Percentiles rank a stretch among this genome's conserved stretches.
phyloP scores from a whole-genome alignment of 164 flowering plant genomes.

The Magnolia changhungtana region DNA sequence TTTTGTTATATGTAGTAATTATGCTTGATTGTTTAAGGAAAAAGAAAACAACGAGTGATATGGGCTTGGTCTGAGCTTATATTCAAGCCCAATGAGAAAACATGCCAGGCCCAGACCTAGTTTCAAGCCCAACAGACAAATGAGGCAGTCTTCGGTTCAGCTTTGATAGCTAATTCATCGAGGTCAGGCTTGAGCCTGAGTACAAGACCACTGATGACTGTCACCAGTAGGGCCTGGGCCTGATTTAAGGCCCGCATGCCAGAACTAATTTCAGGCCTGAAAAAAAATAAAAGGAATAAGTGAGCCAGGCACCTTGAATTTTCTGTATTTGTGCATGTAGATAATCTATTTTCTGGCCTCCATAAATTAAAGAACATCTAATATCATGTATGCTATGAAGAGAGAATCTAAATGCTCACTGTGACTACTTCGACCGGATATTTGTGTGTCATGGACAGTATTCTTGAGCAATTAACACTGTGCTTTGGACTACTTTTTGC shows the following conservation, averaged over 20 bases:
- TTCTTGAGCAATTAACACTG: slow-evolving; percentile 26
- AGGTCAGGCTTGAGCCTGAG: no score
- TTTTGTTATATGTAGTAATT: no score
- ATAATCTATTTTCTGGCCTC: not conserved
- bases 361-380: not conserved
- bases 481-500: slow-evolving; percentile 60
- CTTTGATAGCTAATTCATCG: no score
- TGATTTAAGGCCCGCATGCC: not conserved
- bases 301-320: not conserved
- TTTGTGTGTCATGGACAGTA: slow-evolving; percentile 22
- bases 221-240: no score
- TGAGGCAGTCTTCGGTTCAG: no score
- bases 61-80: no score
- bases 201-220: no score
- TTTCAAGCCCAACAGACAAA: no score
- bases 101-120: no score
- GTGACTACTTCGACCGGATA: slow-evolving; percentile 69
- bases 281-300: not conserved
- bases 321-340: not conserved
- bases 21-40: no score
- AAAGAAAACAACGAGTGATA: no score
- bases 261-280: not conserved
- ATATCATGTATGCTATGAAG: not conserved
- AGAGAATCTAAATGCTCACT: slow-evolving; percentile 36
- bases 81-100: no score